Evolutionary conservation across 2,329 filamentous ascomycete species (phyloP).

Genomic region (Talaromyces sp.): DNA sequence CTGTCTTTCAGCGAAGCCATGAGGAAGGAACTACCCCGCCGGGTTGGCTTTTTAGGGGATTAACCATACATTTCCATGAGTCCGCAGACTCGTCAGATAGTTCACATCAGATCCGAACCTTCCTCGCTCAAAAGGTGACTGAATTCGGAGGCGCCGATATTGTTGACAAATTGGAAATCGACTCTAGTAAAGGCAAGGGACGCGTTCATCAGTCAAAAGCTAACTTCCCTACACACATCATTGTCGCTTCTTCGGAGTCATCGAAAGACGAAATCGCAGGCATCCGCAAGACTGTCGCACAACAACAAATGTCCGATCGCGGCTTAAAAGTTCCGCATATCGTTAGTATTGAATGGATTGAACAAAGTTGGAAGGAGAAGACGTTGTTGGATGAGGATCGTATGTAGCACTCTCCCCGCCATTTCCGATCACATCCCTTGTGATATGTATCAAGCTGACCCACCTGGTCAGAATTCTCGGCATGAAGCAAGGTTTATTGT

Average conservation of each 20-base stretch:
- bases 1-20: constrained; percentile 46
- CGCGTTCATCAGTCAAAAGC: constrained; percentile 29
- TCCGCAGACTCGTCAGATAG: constrained; percentile 8
- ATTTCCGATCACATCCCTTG: background rate
- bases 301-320: constrained; percentile 19
- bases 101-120: constrained; percentile 10
- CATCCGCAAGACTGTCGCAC: constrained; percentile 31
- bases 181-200: background rate
- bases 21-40: background rate
- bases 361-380: constrained; percentile 73
- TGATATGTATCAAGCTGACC: too few species aligned
- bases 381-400: constrained; percentile 78
- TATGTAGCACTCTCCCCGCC: constrained; percentile 18
- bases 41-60: constrained; percentile 50
- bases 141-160: constrained; percentile 67
- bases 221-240: constrained; percentile 66
- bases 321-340: constrained; percentile 61
- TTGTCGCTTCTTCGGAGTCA: constrained; percentile 52
- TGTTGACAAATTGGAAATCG: constrained; percentile 44
- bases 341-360: constrained; percentile 69
- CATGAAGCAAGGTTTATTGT: background rate
- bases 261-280: constrained; percentile 27
- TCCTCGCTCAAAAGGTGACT: constrained; percentile 56
- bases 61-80: constrained; percentile 44
- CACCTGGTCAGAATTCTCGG: background rate